Percentiles rank a stretch among this genome's conserved stretches.
phyloP scores from a whole-genome alignment of 1,139 yeast species.

The Protomyces inundatus region DNA sequence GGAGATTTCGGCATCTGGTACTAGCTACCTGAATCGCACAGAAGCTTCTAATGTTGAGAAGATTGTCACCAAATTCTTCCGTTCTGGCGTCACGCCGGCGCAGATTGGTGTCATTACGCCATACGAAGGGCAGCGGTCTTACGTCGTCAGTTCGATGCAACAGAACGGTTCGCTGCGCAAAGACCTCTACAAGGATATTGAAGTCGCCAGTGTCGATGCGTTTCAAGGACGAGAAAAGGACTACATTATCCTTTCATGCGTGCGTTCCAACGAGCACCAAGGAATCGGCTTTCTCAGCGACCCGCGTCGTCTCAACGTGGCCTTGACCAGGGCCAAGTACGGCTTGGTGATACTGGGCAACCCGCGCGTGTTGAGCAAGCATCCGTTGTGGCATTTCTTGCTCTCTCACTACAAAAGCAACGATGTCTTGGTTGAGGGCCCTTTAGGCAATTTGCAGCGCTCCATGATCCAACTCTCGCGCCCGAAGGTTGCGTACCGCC shows the following conservation, averaged over 20 bases:
- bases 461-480: conserved; percentile 58
- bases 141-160: conserved; percentile 71
- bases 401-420: conserved; percentile 73
- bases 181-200: conserved; percentile 65
- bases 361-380: conserved; percentile 68
- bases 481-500: conserved; percentile 34
- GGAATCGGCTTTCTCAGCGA: conserved; percentile 83
- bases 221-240: conserved; percentile 97
- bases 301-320: conserved; percentile 87
- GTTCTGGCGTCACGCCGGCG: conserved; percentile 70
- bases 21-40: conserved; percentile 77
- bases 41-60: conserved; percentile 91
- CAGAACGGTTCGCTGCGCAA: conserved; percentile 61
- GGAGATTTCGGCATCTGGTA: conserved; percentile 77
- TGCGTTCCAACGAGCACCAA: conserved; percentile 78
- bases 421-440: conserved; percentile 91
- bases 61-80: conserved; percentile 64
- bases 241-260: conserved; percentile 81
- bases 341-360: conserved; percentile 81
- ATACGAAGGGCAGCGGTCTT: conserved; percentile 89
- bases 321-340: conserved; percentile 82
- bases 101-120: conserved; percentile 94
- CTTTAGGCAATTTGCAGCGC: conserved; percentile 69
- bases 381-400: conserved; percentile 73
- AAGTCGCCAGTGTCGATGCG: conserved; percentile 89